These are phyloP conservation scores for Fusarium lateritium DNA, from an alignment of 2,329 filamentous ascomycete species.

Conservation along the genomic window DNA sequence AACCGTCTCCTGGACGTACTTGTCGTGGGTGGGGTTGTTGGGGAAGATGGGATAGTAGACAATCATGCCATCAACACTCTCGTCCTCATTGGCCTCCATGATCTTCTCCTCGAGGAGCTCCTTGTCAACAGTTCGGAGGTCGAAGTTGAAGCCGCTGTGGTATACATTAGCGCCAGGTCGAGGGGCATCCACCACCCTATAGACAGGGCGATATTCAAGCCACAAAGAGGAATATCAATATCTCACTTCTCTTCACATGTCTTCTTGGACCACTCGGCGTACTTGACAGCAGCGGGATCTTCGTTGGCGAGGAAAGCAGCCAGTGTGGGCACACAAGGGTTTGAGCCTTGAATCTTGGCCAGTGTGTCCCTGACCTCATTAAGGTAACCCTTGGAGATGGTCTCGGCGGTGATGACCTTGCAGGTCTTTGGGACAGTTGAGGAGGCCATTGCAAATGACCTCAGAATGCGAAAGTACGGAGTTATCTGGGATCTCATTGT, in stretches of 20 bases:
- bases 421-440: slow-evolving; percentile 75
- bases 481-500: slow-evolving; percentile 29
- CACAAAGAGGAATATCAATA: slow-evolving; percentile 24
- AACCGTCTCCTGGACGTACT: slow-evolving; percentile 96
- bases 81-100: slow-evolving; percentile 85
- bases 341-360: slow-evolving; percentile 74
- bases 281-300: slow-evolving; percentile 91
- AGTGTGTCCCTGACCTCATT: slow-evolving; percentile 83
- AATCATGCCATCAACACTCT: slow-evolving; percentile 87
- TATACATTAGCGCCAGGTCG: slow-evolving; percentile 44
- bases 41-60: slow-evolving; percentile 98
- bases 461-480: slow-evolving; percentile 20
- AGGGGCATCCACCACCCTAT: slow-evolving; percentile 37
- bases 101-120: slow-evolving; percentile 93
- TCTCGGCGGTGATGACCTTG: slow-evolving; percentile 92
- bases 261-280: slow-evolving; percentile 97
- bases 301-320: slow-evolving; percentile 93
- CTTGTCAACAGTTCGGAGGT: slow-evolving; percentile 85
- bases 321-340: slow-evolving; percentile 76
- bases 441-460: slow-evolving; percentile 49
- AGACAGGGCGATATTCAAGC: slow-evolving; percentile 39
- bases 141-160: slow-evolving; percentile 87
- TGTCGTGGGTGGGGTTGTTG: slow-evolving; percentile 85
- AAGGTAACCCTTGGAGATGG: slow-evolving; percentile 86
- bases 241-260: slow-evolving; percentile 95